Conservation (phyloP, 2,329 filamentous ascomycete species). For the Fusarium foetens region DNA sequence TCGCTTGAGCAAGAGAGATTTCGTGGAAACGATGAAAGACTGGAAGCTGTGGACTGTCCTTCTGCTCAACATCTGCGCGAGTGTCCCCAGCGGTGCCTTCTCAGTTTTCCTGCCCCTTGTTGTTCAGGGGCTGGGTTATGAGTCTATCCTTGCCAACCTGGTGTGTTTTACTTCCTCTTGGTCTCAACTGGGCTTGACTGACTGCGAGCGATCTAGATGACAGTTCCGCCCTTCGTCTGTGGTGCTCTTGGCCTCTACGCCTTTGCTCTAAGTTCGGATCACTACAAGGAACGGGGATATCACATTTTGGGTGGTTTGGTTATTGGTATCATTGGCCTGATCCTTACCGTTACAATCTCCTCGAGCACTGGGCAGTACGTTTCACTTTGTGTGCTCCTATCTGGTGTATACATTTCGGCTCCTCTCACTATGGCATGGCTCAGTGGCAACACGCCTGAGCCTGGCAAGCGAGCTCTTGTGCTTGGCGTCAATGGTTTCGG, state of each 20-base stretch:
- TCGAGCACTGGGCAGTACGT: slow-evolving; percentile 39
- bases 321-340: slow-evolving; percentile 38
- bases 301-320: slow-evolving; percentile 42
- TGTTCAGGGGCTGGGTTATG: slow-evolving; percentile 42
- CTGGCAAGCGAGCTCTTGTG: slow-evolving; percentile 43
- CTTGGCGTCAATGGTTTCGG: slow-evolving; percentile 45
- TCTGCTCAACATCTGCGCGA: slow-evolving; percentile 43
- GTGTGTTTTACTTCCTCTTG: slow-evolving; percentile 15
- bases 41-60: slow-evolving; percentile 45
- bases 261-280: slow-evolving; percentile 44
- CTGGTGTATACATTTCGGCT: slow-evolving; percentile 42
- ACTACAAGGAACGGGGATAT: slow-evolving; percentile 40
- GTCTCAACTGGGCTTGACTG: neutral
- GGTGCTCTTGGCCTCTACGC: slow-evolving; percentile 43
- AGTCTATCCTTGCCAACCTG: slow-evolving; percentile 43
- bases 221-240: slow-evolving; percentile 43
- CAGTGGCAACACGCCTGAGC: slow-evolving; percentile 45
- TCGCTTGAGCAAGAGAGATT: slow-evolving; percentile 37
- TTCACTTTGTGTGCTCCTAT: slow-evolving; percentile 41
- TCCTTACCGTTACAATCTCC: slow-evolving; percentile 39
- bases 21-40: slow-evolving; percentile 43
- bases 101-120: slow-evolving; percentile 44
- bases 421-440: slow-evolving; percentile 45
- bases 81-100: slow-evolving; percentile 43
- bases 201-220: slow-evolving; percentile 36